A percentile compares a stretch with the other conserved stretches of the same genome.
Evolutionary conservation across 1,139 yeast species (phyloP).

Genomic region (Yamadazyma jaroonii): DNA sequence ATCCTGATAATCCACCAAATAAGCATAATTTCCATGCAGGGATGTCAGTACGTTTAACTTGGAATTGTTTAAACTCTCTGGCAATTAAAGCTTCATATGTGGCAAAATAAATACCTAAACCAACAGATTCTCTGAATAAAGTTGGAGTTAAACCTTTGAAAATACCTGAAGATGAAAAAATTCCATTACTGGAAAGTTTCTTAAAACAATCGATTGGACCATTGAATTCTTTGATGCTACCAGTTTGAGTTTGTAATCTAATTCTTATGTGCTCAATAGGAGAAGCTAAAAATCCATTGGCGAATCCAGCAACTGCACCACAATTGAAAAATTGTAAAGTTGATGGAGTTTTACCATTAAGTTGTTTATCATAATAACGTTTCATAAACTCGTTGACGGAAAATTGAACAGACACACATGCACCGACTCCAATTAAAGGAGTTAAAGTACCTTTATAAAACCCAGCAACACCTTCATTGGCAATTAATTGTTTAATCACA

Average conservation of each 20-base stretch:
- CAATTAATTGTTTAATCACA: conserved; percentile 65
- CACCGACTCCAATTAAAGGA: conserved; percentile 91
- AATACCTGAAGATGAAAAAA: conserved; percentile 44
- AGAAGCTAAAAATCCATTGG: conserved; percentile 81
- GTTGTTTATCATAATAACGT: conserved; percentile 52
- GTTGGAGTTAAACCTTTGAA: conserved; percentile 83
- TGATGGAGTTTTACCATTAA: conserved; percentile 40
- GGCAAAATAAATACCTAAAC: conserved; percentile 85
- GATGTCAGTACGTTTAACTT: conserved; percentile 24
- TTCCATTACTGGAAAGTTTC: conserved; percentile 52
- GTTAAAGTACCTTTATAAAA: conserved; percentile 86
- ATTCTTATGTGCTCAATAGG: conserved; percentile 95
- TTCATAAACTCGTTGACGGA: conserved; percentile 95
- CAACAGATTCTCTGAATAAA: conserved; percentile 76
- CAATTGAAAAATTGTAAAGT: conserved; percentile 66
- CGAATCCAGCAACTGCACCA: conserved; percentile 87
- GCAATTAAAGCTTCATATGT: conserved; percentile 85
- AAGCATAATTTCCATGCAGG: conserved; percentile 83
- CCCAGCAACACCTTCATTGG: conserved; percentile 74
- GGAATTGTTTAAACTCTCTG: conserved; percentile 48
- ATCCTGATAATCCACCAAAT: conserved; percentile 85
- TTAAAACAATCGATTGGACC: conserved; percentile 83
- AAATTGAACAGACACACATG: conserved; percentile 76
- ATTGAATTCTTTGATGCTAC: conserved; percentile 41
- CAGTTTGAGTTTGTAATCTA: conserved; percentile 80